Percentiles rank a stretch among this genome's conserved stretches.
Evolutionary conservation across 169 alveolate species (phyloP).

Genomic region (Plasmodium coatneyi): DNA sequence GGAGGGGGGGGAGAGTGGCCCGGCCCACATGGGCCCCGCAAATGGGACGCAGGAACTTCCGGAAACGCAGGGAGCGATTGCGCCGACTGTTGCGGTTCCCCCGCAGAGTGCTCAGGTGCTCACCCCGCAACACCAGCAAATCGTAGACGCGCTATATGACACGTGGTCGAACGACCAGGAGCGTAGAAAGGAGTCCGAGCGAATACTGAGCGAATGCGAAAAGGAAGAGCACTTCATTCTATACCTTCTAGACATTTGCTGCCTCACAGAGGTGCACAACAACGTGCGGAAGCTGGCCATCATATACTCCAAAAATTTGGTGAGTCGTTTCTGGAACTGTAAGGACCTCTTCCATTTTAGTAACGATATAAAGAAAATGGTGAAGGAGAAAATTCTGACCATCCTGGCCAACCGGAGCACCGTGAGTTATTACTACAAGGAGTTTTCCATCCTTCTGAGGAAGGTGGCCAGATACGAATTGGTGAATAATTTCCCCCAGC

Average conservation of each 20-base stretch:
- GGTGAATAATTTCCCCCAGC: slow-evolving; percentile 53
- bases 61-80: not conserved
- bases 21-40: not conserved
- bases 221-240: slow-evolving; percentile 22
- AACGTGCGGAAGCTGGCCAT: slow-evolving; percentile 48
- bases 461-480: slow-evolving; percentile 64
- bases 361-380: slow-evolving; percentile 10
- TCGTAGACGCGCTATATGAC: slow-evolving; percentile 61
- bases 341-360: slow-evolving; percentile 16
- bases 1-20: not conserved
- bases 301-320: slow-evolving; percentile 43
- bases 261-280: slow-evolving; percentile 31
- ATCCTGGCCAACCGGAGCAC: not conserved
- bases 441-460: slow-evolving; percentile 23
- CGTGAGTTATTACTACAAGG: slow-evolving; percentile 24
- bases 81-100: not conserved
- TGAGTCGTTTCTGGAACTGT: slow-evolving; percentile 36
- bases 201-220: slow-evolving; percentile 18
- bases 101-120: not conserved
- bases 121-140: not conserved
- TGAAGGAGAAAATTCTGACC: slow-evolving; percentile 28
- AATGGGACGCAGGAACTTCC: not conserved
- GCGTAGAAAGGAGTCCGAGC: slow-evolving; percentile 37
- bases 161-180: slow-evolving; percentile 65
- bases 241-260: slow-evolving; percentile 24